These are phyloP conservation scores for Cutaneotrichosporon dermatis DNA, from an alignment of 1,284 basidiomycete genomes.

Conservation along the genomic window DNA sequence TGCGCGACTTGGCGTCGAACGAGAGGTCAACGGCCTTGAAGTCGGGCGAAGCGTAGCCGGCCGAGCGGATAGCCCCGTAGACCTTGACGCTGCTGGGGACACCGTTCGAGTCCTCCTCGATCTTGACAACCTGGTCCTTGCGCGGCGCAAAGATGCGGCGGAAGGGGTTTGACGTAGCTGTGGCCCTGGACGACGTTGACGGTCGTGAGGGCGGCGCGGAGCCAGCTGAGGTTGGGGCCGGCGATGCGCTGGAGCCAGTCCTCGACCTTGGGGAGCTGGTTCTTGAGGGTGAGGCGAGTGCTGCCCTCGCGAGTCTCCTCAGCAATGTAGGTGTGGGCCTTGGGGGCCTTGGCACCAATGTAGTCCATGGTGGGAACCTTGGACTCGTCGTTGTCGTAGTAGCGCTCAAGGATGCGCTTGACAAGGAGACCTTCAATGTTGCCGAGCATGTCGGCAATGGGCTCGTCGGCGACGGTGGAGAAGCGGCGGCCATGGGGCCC, in stretches of 20 bases:
- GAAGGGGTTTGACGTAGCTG: constrained; percentile 82
- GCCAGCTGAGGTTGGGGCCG: constrained; percentile 76
- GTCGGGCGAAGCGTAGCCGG: constrained; percentile 60
- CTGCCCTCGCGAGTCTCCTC: constrained; percentile 53
- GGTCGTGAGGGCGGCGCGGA: constrained; percentile 77
- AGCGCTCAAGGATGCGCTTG: constrained; percentile 71
- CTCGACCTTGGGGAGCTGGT: constrained; percentile 57
- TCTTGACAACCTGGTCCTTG: constrained; percentile 66
- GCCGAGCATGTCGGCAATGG: constrained; percentile 85
- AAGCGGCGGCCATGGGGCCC: constrained; percentile 93
- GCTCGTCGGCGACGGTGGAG: constrained; percentile 82
- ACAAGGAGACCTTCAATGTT: constrained; percentile 77
- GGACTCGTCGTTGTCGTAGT: constrained; percentile 72
- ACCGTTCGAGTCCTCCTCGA: constrained; percentile 53
- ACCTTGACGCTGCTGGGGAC: constrained; percentile 55
- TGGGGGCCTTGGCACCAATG: constrained; percentile 58
- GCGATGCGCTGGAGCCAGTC: constrained; percentile 83
- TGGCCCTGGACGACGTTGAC: constrained; percentile 78
- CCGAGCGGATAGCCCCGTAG: constrained; percentile 75
- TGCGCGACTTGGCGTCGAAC: constrained; percentile 55
- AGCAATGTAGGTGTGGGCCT: constrained; percentile 53
- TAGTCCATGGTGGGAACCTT: constrained; percentile 83
- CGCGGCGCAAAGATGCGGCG: constrained; percentile 82
- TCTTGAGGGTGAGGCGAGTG: constrained; percentile 59
- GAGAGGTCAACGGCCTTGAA: constrained; percentile 82